Percentiles rank a stretch among this genome's conserved stretches.
These are phyloP conservation scores for Erythrobasidium hasegawianum DNA, from an alignment of 1,284 basidiomycete species.

Conservation along the genomic window DNA sequence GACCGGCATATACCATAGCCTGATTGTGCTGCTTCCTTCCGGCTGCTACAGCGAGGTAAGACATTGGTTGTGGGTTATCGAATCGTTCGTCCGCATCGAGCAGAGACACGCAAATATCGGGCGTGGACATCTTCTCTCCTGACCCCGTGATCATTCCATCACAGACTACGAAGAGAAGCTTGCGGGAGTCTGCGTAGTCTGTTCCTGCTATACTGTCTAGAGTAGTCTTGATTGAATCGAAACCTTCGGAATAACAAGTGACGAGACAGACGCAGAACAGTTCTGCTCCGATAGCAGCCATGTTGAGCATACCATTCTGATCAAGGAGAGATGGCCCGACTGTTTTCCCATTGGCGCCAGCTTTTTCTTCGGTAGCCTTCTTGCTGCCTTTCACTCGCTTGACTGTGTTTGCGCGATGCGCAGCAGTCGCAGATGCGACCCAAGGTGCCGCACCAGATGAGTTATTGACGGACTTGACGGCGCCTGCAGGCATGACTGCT, in stretches of 20 bases:
- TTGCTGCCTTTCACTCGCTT: constrained; percentile 19
- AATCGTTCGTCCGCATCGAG: constrained; percentile 92
- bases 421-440: constrained; percentile 48
- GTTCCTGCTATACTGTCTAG: constrained; percentile 88
- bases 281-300: constrained; percentile 86
- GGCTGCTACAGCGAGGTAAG: constrained; percentile 81
- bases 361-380: constrained; percentile 20
- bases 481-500: constrained; percentile 91
- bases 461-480: constrained; percentile 84
- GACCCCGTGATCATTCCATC: constrained; percentile 99
- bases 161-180: constrained; percentile 89
- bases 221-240: constrained; percentile 84
- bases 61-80: constrained; percentile 94
- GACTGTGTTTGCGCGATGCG: constrained; percentile 43
- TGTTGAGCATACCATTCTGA: constrained; percentile 59
- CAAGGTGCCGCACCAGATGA: constrained; percentile 87
- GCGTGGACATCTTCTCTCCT: constrained; percentile 90
- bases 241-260: constrained; percentile 96
- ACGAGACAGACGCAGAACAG: constrained; percentile 92
- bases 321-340: constrained; percentile 33
- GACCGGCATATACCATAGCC: constrained; percentile 97
- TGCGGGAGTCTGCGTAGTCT: constrained; percentile 83
- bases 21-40: constrained; percentile 87
- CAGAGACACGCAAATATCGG: constrained; percentile 90
- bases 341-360: constrained; percentile 10